Evolutionary conservation across 805 yeast species (phyloP).

Genomic region (Clavispora phyllophila): DNA sequence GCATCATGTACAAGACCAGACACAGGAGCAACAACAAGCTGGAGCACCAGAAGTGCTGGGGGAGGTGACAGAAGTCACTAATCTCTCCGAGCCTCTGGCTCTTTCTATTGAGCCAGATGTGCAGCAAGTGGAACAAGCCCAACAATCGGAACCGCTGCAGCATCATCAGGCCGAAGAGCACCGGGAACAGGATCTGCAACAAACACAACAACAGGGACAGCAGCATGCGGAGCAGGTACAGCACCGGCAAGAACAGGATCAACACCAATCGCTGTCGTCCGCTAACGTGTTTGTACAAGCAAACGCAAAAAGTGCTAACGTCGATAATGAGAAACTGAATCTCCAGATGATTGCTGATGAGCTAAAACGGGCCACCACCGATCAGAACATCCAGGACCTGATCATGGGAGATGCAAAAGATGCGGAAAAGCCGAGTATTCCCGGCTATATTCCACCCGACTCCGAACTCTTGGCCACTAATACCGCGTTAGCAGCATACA

Average conservation of each 20-base stretch:
- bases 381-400: conserved; percentile 2
- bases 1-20: not conserved
- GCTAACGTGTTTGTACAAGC: not conserved
- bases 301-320: conserved; percentile 1
- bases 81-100: no score
- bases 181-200: not conserved
- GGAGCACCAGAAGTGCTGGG: no score
- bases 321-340: conserved; percentile 19
- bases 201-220: not conserved
- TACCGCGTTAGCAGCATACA: conserved; percentile 38
- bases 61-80: no score
- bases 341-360: conserved; percentile 29
- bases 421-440: not conserved
- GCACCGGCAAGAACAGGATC: not conserved
- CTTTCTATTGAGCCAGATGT: no score
- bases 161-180: not conserved
- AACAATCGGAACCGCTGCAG: not conserved
- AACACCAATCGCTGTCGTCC: not conserved
- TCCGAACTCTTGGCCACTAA: conserved; percentile 38
- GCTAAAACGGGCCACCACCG: conserved; percentile 28
- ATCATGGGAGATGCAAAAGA: not conserved
- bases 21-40: not conserved
- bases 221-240: not conserved
- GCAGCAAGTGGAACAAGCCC: not conserved
- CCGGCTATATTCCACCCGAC: conserved; percentile 30